A percentile compares a stretch with the other conserved stretches of the same genome.
Conservation (phyloP, 306 rosid genomes). For the Prunus mongolica region DNA sequence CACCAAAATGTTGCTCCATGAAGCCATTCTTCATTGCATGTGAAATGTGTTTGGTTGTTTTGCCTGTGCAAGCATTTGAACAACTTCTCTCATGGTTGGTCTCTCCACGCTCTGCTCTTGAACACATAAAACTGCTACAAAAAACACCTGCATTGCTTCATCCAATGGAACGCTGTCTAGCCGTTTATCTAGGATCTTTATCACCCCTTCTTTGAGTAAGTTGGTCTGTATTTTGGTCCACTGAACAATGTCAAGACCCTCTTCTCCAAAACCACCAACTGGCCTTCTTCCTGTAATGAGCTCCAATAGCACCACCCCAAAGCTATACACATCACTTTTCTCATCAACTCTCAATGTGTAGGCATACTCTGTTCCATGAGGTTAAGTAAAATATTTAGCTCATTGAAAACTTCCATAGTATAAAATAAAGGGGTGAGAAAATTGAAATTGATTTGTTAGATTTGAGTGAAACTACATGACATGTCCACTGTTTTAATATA, state of each 20-base stretch:
- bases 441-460: neutral
- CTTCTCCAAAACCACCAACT: conserved; percentile 82
- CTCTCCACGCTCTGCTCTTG: conserved; percentile 83
- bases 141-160: conserved; percentile 75
- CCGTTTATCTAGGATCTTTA: conserved; percentile 58
- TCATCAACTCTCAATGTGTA: conserved; percentile 83
- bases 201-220: conserved; percentile 55
- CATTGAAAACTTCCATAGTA: neutral
- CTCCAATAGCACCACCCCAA: conserved; percentile 77
- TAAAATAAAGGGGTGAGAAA: neutral
- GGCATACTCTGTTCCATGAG: conserved; percentile 64
- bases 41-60: conserved; percentile 59
- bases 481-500: neutral
- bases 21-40: conserved; percentile 32
- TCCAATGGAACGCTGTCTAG: conserved; percentile 46
- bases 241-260: conserved; percentile 83
- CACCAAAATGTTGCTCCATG: neutral
- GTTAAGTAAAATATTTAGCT: neutral
- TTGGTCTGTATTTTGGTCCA: conserved; percentile 72
- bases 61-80: conserved; percentile 83
- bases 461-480: neutral
- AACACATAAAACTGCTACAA: conserved; percentile 80
- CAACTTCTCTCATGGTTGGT: conserved; percentile 94
- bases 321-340: conserved; percentile 88
- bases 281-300: conserved; percentile 71